Evolutionary conservation across 2,329 filamentous ascomycete species (phyloP).

Genomic region (Epicoccum nigrum): DNA sequence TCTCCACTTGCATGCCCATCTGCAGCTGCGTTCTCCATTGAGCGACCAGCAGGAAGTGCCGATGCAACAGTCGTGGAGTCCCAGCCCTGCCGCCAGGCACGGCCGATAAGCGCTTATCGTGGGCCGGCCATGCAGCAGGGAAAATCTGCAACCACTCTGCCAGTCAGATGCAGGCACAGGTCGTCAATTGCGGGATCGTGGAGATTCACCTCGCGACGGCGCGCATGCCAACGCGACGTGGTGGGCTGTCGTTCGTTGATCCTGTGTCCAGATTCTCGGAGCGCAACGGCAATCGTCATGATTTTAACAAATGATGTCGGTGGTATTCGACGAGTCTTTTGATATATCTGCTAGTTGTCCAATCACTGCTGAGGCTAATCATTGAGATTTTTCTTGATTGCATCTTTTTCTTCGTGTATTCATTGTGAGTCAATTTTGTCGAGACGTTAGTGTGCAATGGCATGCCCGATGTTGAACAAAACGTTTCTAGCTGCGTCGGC

Average conservation of each 20-base stretch:
- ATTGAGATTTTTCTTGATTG: constrained; percentile 7
- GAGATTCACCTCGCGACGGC: constrained; percentile 13
- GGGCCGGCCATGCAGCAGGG: constrained; percentile 25
- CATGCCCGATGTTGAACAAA: not conserved
- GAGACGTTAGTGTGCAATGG: not conserved
- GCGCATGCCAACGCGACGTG: constrained; percentile 25
- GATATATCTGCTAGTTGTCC: not conserved
- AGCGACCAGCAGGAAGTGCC: constrained; percentile 22
- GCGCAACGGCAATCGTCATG: constrained; percentile 16
- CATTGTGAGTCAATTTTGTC: constrained; percentile 7
- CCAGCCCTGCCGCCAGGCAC: constrained; percentile 21
- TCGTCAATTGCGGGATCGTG: constrained; percentile 9
- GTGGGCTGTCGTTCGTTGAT: constrained; percentile 27
- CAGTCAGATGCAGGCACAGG: constrained; percentile 17
- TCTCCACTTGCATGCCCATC: constrained; percentile 14
- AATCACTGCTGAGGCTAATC: constrained; percentile 4
- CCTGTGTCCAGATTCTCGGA: constrained; percentile 16
- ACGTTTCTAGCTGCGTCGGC: no score
- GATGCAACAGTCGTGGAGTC: constrained; percentile 31
- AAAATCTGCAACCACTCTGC: constrained; percentile 25
- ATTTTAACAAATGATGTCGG: constrained; percentile 10
- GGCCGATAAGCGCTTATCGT: constrained; percentile 32
- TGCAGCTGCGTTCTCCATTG: constrained; percentile 29
- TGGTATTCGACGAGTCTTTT: constrained; percentile 3
- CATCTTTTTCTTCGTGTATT: not conserved